Conservation (phyloP, 2,329 filamentous ascomycete genomes). For the Microdochium trichocladiopsis region DNA sequence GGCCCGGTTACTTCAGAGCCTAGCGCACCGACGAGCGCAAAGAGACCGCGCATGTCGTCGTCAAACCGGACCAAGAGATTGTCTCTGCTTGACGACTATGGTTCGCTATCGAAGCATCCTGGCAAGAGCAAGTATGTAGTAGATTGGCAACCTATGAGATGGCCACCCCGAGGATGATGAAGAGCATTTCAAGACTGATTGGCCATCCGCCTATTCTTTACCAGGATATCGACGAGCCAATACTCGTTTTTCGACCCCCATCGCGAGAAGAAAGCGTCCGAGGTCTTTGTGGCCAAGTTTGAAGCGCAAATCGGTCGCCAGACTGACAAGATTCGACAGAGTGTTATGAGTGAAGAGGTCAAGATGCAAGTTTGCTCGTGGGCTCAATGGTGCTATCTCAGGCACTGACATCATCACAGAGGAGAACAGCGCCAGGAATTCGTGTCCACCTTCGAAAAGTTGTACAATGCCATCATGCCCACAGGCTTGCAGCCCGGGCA, state of each 20-base stretch:
- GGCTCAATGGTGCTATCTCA: neutral
- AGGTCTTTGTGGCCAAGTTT: neutral
- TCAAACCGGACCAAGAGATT: conserved; percentile 5
- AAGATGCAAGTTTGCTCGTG: neutral
- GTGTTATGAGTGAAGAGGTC: neutral
- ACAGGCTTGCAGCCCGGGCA: neutral
- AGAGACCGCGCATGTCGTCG: conserved; percentile 2
- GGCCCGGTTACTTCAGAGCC: neutral
- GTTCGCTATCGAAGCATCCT: neutral
- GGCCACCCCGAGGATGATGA: neutral
- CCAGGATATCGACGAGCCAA: neutral
- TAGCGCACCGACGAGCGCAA: conserved; percentile 4
- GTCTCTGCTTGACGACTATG: conserved; percentile 3
- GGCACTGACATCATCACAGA: neutral
- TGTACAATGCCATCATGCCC: neutral
- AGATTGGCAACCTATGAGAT: neutral
- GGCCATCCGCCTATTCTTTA: neutral
- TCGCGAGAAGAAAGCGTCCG: neutral
- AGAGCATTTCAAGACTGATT: neutral
- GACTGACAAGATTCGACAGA: neutral
- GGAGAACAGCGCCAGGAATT: neutral
- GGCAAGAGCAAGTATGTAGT: neutral
- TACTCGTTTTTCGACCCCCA: neutral
- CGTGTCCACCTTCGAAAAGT: neutral
- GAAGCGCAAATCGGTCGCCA: neutral